A percentile compares a stretch with the other conserved stretches of the same genome.
Evolutionary conservation across 2,329 filamentous ascomycete species (phyloP).

Genomic region (Pyrenophora teres): DNA sequence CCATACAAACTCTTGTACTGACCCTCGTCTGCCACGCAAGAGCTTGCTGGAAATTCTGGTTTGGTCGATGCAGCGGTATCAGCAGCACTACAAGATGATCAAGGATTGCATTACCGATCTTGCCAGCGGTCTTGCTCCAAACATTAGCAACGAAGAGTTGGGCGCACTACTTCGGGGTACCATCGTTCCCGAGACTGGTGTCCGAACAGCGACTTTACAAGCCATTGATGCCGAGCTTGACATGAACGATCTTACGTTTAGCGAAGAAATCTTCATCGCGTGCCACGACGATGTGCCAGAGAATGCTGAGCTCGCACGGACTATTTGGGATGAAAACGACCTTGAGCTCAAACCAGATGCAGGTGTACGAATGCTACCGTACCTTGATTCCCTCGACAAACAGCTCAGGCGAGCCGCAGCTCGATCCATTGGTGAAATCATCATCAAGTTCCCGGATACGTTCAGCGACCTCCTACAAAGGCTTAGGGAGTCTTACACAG

Average conservation of each 20-base stretch:
- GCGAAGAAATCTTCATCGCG: constrained; percentile 89
- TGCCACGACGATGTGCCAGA: constrained; percentile 90
- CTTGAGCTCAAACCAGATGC: constrained; percentile 71
- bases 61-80: constrained; percentile 82
- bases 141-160: constrained; percentile 75
- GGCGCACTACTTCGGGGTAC: constrained; percentile 74
- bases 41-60: constrained; percentile 75
- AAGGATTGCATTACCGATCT: constrained; percentile 91
- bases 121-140: constrained; percentile 81
- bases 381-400: constrained; percentile 77
- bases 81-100: constrained; percentile 91
- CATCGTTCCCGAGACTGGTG: constrained; percentile 77
- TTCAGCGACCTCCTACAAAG: constrained; percentile 66
- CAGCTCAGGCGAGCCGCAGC: constrained; percentile 85
- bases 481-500: constrained; percentile 72
- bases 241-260: constrained; percentile 83
- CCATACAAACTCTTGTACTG: constrained; percentile 79
- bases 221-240: constrained; percentile 91
- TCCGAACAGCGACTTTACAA: constrained; percentile 84
- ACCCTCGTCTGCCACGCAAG: constrained; percentile 74
- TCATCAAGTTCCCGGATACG: constrained; percentile 63
- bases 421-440: constrained; percentile 76
- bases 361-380: constrained; percentile 71
- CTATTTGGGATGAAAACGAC: constrained; percentile 95
- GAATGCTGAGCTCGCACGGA: constrained; percentile 78